Conservation (phyloP, 2,329 filamentous ascomycete genomes). For the Trichoderma sp. region DNA sequence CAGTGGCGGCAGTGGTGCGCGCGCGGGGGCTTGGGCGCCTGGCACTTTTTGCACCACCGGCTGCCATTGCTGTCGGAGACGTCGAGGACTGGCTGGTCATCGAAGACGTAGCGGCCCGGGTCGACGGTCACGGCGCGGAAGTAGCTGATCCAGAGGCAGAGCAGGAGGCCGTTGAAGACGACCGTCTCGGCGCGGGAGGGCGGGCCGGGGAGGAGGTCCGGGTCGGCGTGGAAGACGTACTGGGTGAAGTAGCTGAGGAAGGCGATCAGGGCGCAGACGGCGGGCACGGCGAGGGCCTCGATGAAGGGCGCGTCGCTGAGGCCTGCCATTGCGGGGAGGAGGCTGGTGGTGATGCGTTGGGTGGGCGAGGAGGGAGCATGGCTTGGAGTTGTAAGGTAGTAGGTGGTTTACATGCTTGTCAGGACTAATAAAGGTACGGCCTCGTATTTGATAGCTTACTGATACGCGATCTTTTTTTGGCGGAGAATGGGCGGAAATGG, state of each 20-base stretch:
- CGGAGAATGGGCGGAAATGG: slow-evolving; percentile 9
- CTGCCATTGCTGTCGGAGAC: slow-evolving; percentile 32
- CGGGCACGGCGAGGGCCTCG: slow-evolving; percentile 66
- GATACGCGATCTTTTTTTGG: background rate
- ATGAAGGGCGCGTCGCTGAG: slow-evolving; percentile 48
- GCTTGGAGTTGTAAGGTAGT: background rate
- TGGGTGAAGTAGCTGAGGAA: slow-evolving; percentile 76
- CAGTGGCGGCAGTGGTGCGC: slow-evolving; percentile 83
- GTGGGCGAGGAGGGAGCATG: slow-evolving; percentile 1
- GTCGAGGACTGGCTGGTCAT: slow-evolving; percentile 41
- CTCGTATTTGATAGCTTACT: too few species aligned
- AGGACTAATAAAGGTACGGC: too few species aligned
- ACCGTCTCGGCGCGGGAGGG: slow-evolving; percentile 59
- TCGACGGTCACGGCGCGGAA: slow-evolving; percentile 60
- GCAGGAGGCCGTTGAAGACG: slow-evolving; percentile 67
- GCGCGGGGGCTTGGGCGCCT: slow-evolving; percentile 71
- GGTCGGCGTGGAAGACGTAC: slow-evolving; percentile 61
- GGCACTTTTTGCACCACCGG: slow-evolving; percentile 76
- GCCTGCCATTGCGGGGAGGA: slow-evolving; percentile 44
- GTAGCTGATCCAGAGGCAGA: slow-evolving; percentile 70
- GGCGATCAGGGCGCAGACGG: slow-evolving; percentile 64
- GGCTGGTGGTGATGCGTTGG: background rate
- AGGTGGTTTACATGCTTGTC: too few species aligned
- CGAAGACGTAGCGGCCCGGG: slow-evolving; percentile 58
- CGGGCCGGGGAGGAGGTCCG: slow-evolving; percentile 61